These are phyloP conservation scores for Lactarius pseudohatsudake DNA, from an alignment of 768 basidiomycete genomes.

Conservation along the genomic window DNA sequence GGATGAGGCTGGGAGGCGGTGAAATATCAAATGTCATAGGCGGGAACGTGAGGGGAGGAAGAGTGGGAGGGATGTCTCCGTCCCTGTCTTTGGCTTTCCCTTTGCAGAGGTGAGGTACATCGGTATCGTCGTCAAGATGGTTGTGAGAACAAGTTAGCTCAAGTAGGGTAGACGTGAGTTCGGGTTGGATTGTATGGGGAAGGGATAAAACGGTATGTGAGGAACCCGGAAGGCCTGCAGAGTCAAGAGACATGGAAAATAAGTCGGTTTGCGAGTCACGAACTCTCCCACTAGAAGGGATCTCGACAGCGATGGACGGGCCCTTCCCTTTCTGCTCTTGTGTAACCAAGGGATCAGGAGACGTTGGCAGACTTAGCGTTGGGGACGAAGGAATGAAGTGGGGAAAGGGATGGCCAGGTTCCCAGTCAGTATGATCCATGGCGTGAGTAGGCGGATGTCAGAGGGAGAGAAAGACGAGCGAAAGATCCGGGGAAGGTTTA, in stretches of 20 bases:
- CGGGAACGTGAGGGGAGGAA: slow-evolving; percentile 66
- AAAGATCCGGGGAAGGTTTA: slow-evolving; percentile 35
- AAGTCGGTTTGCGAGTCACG: slow-evolving; percentile 33
- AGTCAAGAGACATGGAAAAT: slow-evolving; percentile 32
- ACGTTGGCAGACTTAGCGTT: slow-evolving; percentile 4
- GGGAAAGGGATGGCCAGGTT: slow-evolving; percentile 9
- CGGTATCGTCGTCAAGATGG: slow-evolving; percentile 22
- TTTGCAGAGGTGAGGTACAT: slow-evolving; percentile 39
- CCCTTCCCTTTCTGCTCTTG: slow-evolving; percentile 53
- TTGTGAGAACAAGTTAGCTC: slow-evolving; percentile 7
- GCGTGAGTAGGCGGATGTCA: slow-evolving; percentile 13
- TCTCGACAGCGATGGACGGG: slow-evolving; percentile 53
- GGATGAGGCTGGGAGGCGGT: slow-evolving; percentile 38
- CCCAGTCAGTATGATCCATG: slow-evolving; percentile 12
- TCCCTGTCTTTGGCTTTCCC: slow-evolving; percentile 57
- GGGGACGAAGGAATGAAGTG: slow-evolving; percentile 5
- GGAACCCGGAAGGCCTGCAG: slow-evolving; percentile 28
- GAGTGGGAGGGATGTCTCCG: slow-evolving; percentile 50
- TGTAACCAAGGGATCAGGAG: neutral
- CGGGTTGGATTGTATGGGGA: slow-evolving; percentile 15
- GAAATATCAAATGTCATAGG: slow-evolving; percentile 49
- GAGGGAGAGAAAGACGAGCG: slow-evolving; percentile 1
- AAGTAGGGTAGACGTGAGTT: slow-evolving; percentile 13
- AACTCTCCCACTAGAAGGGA: slow-evolving; percentile 38
- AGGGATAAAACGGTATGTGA: slow-evolving; percentile 30